These are phyloP conservation scores for Orbilia brochopaga DNA, from an alignment of 2,329 filamentous ascomycete genomes.

Conservation along the genomic window DNA sequence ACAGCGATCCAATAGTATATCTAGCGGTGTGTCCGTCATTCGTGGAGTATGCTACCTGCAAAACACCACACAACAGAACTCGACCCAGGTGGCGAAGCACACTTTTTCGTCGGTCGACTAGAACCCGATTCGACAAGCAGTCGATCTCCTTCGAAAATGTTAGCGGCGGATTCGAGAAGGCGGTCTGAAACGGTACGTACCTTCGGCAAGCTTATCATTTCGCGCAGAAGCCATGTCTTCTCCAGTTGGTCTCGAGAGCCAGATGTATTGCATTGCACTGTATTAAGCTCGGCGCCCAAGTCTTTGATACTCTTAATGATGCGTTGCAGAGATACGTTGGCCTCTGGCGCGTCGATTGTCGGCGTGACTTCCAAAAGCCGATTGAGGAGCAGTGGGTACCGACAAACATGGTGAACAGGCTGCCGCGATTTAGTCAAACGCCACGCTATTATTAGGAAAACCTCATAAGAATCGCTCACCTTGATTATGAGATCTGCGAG, in stretches of 20 bases:
- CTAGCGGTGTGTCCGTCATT: conserved; percentile 31
- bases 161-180: background rate
- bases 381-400: conserved; percentile 44
- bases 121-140: conserved; percentile 30
- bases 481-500: conserved; percentile 47
- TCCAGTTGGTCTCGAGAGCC: conserved; percentile 40
- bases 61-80: conserved; percentile 39
- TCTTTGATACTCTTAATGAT: conserved; percentile 43
- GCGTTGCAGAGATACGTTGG: conserved; percentile 44
- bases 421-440: conserved; percentile 6
- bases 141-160: conserved; percentile 29
- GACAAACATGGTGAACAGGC: conserved; percentile 47
- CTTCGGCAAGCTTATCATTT: conserved; percentile 40
- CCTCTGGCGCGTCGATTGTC: conserved; percentile 43
- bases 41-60: conserved; percentile 43
- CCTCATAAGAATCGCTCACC: conserved; percentile 9
- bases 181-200: conserved; percentile 10
- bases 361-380: conserved; percentile 40
- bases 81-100: conserved; percentile 32
- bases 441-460: background rate
- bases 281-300: conserved; percentile 40
- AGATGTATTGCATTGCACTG: conserved; percentile 36
- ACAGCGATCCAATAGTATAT: conserved; percentile 46
- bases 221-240: conserved; percentile 45
- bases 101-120: conserved; percentile 38